These are phyloP conservation scores for Clavispora phyllophila DNA, from an alignment of 805 yeast species.

Conservation along the genomic window DNA sequence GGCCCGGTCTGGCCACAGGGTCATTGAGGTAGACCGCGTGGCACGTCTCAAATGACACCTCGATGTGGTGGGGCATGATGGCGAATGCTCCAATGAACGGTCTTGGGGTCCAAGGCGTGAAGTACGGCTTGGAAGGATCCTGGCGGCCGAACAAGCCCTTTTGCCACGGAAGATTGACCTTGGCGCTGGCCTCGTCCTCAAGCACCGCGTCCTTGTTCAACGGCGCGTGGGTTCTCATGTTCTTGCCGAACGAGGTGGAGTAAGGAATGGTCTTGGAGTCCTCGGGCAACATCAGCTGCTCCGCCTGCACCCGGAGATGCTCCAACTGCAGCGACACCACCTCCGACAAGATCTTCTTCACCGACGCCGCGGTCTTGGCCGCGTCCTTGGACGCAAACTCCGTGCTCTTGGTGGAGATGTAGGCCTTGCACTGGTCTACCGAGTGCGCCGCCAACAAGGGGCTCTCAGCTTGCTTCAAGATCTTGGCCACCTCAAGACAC, in stretches of 20 bases:
- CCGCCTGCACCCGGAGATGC: slow-evolving; percentile 25
- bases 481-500: slow-evolving; percentile 30
- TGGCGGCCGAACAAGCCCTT: slow-evolving; percentile 70
- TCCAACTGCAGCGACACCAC: slow-evolving; percentile 31
- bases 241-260: slow-evolving; percentile 22
- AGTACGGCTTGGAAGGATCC: slow-evolving; percentile 73
- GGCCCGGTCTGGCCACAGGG: slow-evolving; percentile 96
- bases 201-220: slow-evolving; percentile 40
- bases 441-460: slow-evolving; percentile 17
- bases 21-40: slow-evolving; percentile 96
- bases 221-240: slow-evolving; percentile 28
- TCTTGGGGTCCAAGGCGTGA: slow-evolving; percentile 96
- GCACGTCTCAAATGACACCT: slow-evolving; percentile 84
- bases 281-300: slow-evolving; percentile 25
- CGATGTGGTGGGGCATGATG: slow-evolving; percentile 85
- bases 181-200: slow-evolving; percentile 47
- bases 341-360: slow-evolving; percentile 34
- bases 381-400: slow-evolving; percentile 27
- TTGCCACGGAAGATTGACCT: slow-evolving; percentile 76
- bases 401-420: slow-evolving; percentile 30
- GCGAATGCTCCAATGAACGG: slow-evolving; percentile 92
- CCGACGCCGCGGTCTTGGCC: slow-evolving; percentile 26
- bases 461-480: slow-evolving; percentile 25
- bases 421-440: slow-evolving; percentile 18
- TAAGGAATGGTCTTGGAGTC: slow-evolving; percentile 23